Evolutionary conservation across 75 land plant species (phyloP).

Genomic region (Adiantum capillusveneris): DNA sequence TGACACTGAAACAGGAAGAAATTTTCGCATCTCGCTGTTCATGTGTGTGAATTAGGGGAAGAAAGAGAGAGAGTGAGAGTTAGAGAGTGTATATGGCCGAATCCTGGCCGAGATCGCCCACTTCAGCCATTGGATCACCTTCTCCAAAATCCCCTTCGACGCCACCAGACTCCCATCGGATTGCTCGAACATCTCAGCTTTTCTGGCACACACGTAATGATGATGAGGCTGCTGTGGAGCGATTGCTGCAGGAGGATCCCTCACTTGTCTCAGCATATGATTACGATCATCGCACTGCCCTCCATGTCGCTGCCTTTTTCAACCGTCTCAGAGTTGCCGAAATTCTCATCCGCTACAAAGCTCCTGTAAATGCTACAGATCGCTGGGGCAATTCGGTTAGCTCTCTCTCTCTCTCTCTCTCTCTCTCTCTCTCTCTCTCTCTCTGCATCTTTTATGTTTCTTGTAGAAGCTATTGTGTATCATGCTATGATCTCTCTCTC

Average conservation of each 20-base stretch:
- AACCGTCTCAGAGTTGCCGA: slow-evolving; percentile 16
- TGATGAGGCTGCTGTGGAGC: slow-evolving; percentile 7
- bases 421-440: too few species aligned
- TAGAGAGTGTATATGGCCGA: too few species aligned
- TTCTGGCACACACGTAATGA: slow-evolving; percentile 20
- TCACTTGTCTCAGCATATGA: slow-evolving; percentile 7
- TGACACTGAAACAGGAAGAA: too few species aligned
- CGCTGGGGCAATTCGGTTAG: slow-evolving; percentile 26
- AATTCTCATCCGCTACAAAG: slow-evolving; percentile 13
- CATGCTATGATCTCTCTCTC: too few species aligned
- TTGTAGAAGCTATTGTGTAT: too few species aligned
- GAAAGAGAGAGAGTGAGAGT: too few species aligned
- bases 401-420: background rate
- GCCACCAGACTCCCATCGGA: background rate
- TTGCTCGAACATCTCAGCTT: slow-evolving; percentile 3
- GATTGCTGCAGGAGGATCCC: slow-evolving; percentile 19
- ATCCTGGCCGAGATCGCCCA: too few species aligned
- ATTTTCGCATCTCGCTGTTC: too few species aligned
- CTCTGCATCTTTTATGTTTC: too few species aligned
- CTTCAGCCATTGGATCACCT: too few species aligned
- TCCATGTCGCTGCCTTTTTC: slow-evolving; percentile 23
- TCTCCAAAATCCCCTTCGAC: too few species aligned
- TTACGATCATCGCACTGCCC: slow-evolving; percentile 22
- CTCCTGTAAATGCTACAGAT: slow-evolving; percentile 19
- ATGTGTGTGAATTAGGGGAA: too few species aligned